Conservation (phyloP, 2,329 filamentous ascomycete genomes). For the Botryosphaeria dothidea region DNA sequence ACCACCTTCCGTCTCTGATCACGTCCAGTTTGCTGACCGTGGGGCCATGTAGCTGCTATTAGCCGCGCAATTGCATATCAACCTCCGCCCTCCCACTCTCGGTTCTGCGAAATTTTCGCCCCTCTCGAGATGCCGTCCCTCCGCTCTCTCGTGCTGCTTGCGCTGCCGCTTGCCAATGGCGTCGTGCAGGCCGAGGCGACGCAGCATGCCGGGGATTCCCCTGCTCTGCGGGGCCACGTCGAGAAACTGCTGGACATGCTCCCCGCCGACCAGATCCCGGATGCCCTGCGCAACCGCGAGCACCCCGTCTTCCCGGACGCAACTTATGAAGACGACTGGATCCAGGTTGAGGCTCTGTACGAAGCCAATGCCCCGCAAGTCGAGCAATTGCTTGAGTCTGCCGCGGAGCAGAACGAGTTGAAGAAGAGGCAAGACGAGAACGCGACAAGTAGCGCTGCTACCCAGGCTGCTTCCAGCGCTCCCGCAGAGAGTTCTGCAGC, state of each 20-base stretch:
- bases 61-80: constrained; percentile 2
- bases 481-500: constrained; percentile 5
- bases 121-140: constrained; percentile 25
- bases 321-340: constrained; percentile 62
- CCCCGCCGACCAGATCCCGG: constrained; percentile 63
- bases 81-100: background rate
- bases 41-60: constrained; percentile 5
- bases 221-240: constrained; percentile 39
- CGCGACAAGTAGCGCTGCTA: constrained; percentile 26
- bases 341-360: constrained; percentile 64
- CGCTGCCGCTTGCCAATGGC: constrained; percentile 32
- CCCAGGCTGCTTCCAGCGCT: constrained; percentile 5
- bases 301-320: constrained; percentile 67
- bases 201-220: constrained; percentile 26
- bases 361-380: constrained; percentile 63
- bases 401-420: constrained; percentile 59
- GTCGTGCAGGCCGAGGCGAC: constrained; percentile 28
- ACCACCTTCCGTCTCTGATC: background rate
- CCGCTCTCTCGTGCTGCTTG: constrained; percentile 30
- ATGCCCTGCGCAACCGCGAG: constrained; percentile 64
- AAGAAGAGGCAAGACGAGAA: constrained; percentile 40
- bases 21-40: background rate
- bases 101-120: background rate
- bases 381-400: constrained; percentile 41
- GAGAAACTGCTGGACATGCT: constrained; percentile 55